These are phyloP conservation scores for Trichothecium sympodiale DNA, from an alignment of 2,329 filamentous ascomycete genomes.

Conservation along the genomic window DNA sequence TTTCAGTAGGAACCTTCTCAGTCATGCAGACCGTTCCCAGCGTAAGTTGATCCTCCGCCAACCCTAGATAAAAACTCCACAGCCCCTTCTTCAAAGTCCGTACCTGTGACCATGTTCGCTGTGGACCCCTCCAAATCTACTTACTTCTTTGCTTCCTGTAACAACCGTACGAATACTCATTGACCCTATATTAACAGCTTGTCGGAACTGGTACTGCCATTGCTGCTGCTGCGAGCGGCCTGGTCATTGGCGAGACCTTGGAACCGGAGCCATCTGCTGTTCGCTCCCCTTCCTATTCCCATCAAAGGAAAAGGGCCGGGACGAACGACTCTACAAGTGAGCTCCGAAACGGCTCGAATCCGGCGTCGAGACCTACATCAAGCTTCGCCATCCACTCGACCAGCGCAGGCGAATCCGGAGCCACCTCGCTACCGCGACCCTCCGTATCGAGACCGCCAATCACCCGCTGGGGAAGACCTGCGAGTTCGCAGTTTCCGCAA, in stretches of 20 bases:
- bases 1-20: slow-evolving; percentile 27
- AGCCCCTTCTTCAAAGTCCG: not conserved
- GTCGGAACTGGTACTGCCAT: slow-evolving; percentile 51
- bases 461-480: slow-evolving; percentile 25
- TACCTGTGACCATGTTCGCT: slow-evolving; percentile 10
- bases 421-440: slow-evolving; percentile 13
- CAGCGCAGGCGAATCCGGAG: slow-evolving; percentile 17
- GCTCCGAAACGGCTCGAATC: slow-evolving; percentile 11
- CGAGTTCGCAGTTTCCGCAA: slow-evolving; percentile 28
- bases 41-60: slow-evolving; percentile 21
- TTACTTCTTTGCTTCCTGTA: not conserved
- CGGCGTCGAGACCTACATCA: slow-evolving; percentile 30
- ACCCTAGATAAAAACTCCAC: too few species aligned
- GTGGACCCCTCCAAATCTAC: slow-evolving; percentile 6
- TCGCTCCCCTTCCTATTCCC: too few species aligned
- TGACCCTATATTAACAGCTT: slow-evolving; percentile 31
- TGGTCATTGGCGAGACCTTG: slow-evolving; percentile 45
- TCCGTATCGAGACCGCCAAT: slow-evolving; percentile 23
- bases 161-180: not conserved
- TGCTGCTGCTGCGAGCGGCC: slow-evolving; percentile 46
- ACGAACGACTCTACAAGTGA: slow-evolving; percentile 9
- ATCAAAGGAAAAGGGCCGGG: too few species aligned
- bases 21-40: slow-evolving; percentile 44
- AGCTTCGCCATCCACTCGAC: slow-evolving; percentile 25
- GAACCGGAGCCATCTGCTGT: slow-evolving; percentile 17